Evolutionary conservation across 345 rosid species (phyloP), one percentile per base, ranked within the genome.

Genomic region (Pelargonium nanum): DNA sequence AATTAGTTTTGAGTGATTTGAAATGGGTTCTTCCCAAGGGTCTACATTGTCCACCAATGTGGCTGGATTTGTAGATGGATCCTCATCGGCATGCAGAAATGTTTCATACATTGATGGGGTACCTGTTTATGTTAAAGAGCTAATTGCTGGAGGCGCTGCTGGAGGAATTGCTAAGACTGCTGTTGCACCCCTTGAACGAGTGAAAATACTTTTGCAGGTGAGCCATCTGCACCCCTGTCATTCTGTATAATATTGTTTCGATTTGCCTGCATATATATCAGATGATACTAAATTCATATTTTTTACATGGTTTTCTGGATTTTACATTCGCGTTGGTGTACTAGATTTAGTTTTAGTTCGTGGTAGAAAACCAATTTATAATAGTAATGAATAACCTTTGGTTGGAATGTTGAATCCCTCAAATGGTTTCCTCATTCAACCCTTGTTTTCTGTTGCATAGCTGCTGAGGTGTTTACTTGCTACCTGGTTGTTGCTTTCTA

Each of bases 111-210:
- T 80, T 26, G 94, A 92, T 72, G 59, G 69, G 58, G 64, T 92
- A 72, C 98, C 98, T 50, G 81, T 85, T 68, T 85, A 85, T 68
- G 91, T 81, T 0, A 89, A 77, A 78, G 96, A 89, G 67, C 95
- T 92, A 57, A 83, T 92, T 63, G 95, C 97, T 55, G 97, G 97
- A 8, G 98, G 97, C 54, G 89, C 86, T 77, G 98, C 97, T 22
- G 98, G 98, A 0, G 98, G 83, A 7, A 60, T 93, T 71, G 96
- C 97, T 19, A 93, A 93, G 70, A 85, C 96, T 65, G 88, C 89
- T 6, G 84, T 93, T 70, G 99, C 97, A 4, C 99, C 97, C 23
- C 80, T 93, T 40, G 97, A 89, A 61, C 84, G 99, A 65, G 81
- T 69, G 71, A 92, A 92, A 68, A 92, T 92, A 62, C 85, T 92